Evolutionary conservation across 768 basidiomycete species (phyloP), one percentile per base, ranked within the genome.

Genomic region (Tylopilus balloui): DNA sequence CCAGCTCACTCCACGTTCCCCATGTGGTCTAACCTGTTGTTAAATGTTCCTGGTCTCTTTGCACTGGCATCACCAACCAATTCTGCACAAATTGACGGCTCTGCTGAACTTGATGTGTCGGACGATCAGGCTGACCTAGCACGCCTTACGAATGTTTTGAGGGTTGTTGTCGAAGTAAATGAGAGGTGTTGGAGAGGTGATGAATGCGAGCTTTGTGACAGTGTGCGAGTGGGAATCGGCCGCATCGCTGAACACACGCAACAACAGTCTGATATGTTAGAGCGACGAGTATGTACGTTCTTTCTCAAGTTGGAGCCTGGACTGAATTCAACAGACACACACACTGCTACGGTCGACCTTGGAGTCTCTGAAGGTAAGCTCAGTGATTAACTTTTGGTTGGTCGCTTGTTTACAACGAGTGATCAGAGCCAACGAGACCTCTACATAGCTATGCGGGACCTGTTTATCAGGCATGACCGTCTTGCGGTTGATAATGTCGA

Each of bases 401-500:
- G 54, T 44, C 29, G 20, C 42, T 44, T 35, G 37, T 47, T 54
- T 8, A 64, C 34, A 17, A 20, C 24, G 20, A 47, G 3, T 51
- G 36, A 29, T 37, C 70, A 92, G 81, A 70, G 70, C 39, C 83
- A 96, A 69, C 81, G 90, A 24, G 90, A 94, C 64, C 73, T 97
- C 8, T 94, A 92, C 63, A 73, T 92, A 42, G 85, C 92, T 6
- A 86, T 86, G 62, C 81, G 89, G 31, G 93, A 96, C 59, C 75
- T 95, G 7, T 88, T 94, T 63, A 74, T 84, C 45, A 82, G 93
- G 19, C 86, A 92, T 56, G 92, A 94, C 54, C 82, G 90, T n/a
- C 76, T 94, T 36, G 90, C 92, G 0, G 76, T 83, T 32, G 95
- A 97, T 61, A 83, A 88, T 54, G 90, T 92, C 2, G 92, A 96